Evolutionary conservation across 345 rosid genomes (phyloP).

Genomic region (Linum trigynum): DNA sequence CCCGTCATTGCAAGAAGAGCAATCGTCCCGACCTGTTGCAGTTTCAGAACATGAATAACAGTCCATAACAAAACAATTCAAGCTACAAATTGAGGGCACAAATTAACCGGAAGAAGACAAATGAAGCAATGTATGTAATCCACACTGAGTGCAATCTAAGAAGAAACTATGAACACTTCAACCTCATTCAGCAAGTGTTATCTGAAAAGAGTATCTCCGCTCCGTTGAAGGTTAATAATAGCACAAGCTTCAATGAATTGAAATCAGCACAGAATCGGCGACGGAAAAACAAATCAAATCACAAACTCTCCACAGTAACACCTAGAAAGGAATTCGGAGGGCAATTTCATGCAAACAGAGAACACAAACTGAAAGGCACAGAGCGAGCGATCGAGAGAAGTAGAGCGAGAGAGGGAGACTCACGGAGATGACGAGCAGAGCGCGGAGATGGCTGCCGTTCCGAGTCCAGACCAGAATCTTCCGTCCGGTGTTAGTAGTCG

Average conservation of each 20-base stretch:
- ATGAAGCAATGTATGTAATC: neutral
- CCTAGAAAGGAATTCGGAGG: neutral
- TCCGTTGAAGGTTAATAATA: too few species aligned
- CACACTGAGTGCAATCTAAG: neutral
- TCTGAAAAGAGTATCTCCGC: too few species aligned
- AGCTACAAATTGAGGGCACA: neutral
- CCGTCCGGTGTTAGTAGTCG: slow-evolving; percentile 38
- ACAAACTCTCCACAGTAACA: neutral
- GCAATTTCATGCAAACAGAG: neutral
- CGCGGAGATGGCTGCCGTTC: slow-evolving; percentile 65
- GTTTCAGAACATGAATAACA: neutral
- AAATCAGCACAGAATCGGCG: neutral
- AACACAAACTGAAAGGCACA: neutral
- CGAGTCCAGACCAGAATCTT: slow-evolving; percentile 63
- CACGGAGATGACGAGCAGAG: slow-evolving; percentile 72
- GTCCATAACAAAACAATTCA: neutral
- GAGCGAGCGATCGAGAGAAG: neutral
- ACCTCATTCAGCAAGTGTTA: too few species aligned
- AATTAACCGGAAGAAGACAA: neutral
- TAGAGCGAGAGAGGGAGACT: slow-evolving; percentile 15
- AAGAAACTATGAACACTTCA: neutral
- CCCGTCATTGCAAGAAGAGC: slow-evolving; percentile 62
- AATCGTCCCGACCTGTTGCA: slow-evolving; percentile 66
- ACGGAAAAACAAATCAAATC: neutral
- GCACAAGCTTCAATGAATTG: neutral